phyloP scores from a whole-genome alignment of 108 stramenopile genomes.

The Skeletonema marinoi region DNA sequence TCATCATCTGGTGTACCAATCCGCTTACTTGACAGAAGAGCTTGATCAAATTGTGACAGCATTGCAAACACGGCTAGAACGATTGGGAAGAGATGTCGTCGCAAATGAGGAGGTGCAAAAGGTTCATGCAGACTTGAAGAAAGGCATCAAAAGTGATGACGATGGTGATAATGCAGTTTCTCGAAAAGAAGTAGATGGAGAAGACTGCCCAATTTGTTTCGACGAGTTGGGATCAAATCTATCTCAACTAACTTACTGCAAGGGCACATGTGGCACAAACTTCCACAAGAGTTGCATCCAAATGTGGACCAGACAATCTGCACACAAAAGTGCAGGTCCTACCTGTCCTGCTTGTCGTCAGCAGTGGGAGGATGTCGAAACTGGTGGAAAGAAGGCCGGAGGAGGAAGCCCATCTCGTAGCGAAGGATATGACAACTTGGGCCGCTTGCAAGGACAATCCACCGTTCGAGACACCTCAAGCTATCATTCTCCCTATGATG shows the following conservation, averaged over 20 bases:
- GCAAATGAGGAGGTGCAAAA: constrained; percentile 41
- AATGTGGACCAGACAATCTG: constrained; percentile 15
- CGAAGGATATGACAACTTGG: constrained; percentile 42
- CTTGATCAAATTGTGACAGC: constrained; percentile 39
- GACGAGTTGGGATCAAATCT: constrained; percentile 17
- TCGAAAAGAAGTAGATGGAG: constrained; percentile 1
- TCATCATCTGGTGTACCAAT: constrained; percentile 44
- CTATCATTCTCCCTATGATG: background rate
- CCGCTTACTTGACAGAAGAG: constrained; percentile 39
- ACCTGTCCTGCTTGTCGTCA: constrained; percentile 49
- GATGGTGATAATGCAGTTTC: background rate
- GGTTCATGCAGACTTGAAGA: constrained; percentile 14
- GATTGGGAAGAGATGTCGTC: constrained; percentile 29
- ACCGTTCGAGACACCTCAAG: background rate
- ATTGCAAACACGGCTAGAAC: constrained; percentile 14
- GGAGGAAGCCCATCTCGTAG: background rate
- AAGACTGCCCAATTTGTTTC: constrained; percentile 60
- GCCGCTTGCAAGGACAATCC: constrained; percentile 41
- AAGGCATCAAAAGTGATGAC: constrained; percentile 3
- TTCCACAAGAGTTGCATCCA: constrained; percentile 43
- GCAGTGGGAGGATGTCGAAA: constrained; percentile 28
- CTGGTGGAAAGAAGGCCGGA: background rate
- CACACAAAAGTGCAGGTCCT: constrained; percentile 5
- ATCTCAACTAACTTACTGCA: constrained; percentile 24
- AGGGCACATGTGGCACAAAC: constrained; percentile 39